Conservation (phyloP, 2,329 filamentous ascomycete genomes). For the Calonectria pteridis region DNA sequence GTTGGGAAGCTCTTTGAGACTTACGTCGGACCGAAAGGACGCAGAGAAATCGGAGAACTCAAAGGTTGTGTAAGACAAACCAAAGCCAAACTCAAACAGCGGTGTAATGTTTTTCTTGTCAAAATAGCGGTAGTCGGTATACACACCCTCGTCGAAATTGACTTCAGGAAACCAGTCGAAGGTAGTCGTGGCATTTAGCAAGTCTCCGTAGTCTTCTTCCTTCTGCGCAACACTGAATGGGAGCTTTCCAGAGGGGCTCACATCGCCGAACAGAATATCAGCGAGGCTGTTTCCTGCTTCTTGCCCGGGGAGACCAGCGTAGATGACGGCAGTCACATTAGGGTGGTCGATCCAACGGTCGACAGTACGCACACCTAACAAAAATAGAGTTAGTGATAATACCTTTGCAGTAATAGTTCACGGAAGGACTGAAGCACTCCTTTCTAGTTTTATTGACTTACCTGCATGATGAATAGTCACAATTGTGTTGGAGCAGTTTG, state of each 20-base stretch:
- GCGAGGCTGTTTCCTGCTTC: slow-evolving; percentile 84
- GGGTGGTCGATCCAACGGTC: slow-evolving; percentile 82
- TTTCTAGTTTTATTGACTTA: not conserved
- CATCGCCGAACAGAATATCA: slow-evolving; percentile 85
- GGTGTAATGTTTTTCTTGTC: slow-evolving; percentile 66
- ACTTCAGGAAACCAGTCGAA: slow-evolving; percentile 75
- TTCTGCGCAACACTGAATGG: slow-evolving; percentile 1
- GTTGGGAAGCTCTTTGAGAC: slow-evolving; percentile 67
- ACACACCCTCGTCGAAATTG: slow-evolving; percentile 82
- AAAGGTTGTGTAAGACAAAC: slow-evolving; percentile 85
- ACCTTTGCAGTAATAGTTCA: not conserved
- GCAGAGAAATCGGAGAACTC: slow-evolving; percentile 77
- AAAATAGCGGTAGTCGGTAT: slow-evolving; percentile 79
- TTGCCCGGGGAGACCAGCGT: slow-evolving; percentile 85
- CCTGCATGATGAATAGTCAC: slow-evolving; percentile 79
- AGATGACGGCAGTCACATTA: slow-evolving; percentile 87
- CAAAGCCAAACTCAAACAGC: slow-evolving; percentile 85
- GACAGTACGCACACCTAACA: slow-evolving; percentile 62
- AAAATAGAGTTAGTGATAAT: not conserved
- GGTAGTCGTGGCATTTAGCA: slow-evolving; percentile 78
- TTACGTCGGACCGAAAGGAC: slow-evolving; percentile 73
- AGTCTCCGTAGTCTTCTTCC: slow-evolving; percentile 66
- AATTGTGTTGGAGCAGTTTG: slow-evolving; percentile 87
- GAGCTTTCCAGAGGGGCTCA: slow-evolving; percentile 75
- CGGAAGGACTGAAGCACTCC: not conserved